phyloP scores from a whole-genome alignment of 2,329 filamentous ascomycete genomes.

The Colletotrichum destructivum region DNA sequence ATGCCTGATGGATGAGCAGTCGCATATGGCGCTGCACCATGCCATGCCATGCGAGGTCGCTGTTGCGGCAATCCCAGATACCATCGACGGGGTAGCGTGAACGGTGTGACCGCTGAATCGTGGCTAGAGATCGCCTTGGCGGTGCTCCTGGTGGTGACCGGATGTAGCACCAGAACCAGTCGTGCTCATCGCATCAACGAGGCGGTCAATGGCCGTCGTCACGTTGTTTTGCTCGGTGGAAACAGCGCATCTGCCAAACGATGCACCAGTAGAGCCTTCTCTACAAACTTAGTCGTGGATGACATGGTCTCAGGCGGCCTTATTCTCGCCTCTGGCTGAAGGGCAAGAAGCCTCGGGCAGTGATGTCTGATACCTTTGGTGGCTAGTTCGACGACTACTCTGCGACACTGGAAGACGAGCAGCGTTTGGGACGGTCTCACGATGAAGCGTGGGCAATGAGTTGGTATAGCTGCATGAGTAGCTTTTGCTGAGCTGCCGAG shows the following conservation, averaged over 20 bases:
- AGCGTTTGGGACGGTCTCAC: no score
- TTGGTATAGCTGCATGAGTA: no score
- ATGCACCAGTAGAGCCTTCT: background rate
- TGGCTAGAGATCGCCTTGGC: background rate
- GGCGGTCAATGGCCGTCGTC: background rate
- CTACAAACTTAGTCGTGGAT: no score
- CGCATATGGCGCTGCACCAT: background rate
- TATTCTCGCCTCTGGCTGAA: background rate
- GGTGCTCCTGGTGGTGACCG: background rate
- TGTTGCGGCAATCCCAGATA: no score
- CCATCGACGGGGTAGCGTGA: background rate
- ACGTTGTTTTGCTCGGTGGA: background rate
- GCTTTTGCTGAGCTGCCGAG: background rate
- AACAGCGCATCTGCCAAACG: background rate
- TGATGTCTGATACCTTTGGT: background rate
- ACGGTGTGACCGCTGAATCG: no score
- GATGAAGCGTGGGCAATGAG: background rate
- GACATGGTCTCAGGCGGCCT: background rate
- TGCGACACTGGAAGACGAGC: fast-evolving
- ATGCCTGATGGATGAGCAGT: background rate
- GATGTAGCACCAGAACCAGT: background rate
- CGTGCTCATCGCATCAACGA: background rate
- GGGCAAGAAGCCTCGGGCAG: background rate
- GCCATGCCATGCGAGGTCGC: background rate
- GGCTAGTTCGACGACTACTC: no score